Conservation (phyloP, 495 filamentous ascomycete genomes). For the Xylaria sp. region DNA sequence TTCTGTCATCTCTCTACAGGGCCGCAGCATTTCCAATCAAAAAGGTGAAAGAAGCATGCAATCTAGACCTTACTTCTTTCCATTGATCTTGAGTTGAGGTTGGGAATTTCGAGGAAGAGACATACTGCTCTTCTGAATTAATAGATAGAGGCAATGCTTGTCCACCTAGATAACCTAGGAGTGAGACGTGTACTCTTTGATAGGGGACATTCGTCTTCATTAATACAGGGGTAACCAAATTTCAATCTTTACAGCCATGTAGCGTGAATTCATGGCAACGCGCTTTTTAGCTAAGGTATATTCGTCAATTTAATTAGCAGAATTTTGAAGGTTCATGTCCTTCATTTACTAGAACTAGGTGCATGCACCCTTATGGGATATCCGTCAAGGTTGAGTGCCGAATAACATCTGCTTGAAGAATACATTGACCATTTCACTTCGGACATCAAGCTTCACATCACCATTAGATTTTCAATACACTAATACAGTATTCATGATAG, state of each 20-base stretch:
- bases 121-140: background rate
- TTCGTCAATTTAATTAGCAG: background rate
- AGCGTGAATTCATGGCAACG: background rate
- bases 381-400: background rate
- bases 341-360: background rate
- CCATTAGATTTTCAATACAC: background rate
- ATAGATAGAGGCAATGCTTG: conserved; percentile 11
- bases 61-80: background rate
- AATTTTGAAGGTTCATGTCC: background rate
- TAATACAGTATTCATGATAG: background rate
- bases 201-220: background rate
- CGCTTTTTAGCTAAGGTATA: background rate
- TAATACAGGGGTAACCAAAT: background rate
- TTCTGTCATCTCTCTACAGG: background rate
- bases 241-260: background rate
- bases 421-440: background rate
- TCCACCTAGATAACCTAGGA: background rate
- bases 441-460: background rate
- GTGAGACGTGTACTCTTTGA: background rate
- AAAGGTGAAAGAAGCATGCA: background rate
- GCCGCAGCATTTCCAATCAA: background rate
- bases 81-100: conserved; percentile 3
- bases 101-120: background rate
- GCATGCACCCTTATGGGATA: background rate
- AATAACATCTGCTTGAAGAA: background rate